These are phyloP conservation scores for Phanerochaete sordida DNA, from an alignment of 768 basidiomycete species.

Conservation along the genomic window DNA sequence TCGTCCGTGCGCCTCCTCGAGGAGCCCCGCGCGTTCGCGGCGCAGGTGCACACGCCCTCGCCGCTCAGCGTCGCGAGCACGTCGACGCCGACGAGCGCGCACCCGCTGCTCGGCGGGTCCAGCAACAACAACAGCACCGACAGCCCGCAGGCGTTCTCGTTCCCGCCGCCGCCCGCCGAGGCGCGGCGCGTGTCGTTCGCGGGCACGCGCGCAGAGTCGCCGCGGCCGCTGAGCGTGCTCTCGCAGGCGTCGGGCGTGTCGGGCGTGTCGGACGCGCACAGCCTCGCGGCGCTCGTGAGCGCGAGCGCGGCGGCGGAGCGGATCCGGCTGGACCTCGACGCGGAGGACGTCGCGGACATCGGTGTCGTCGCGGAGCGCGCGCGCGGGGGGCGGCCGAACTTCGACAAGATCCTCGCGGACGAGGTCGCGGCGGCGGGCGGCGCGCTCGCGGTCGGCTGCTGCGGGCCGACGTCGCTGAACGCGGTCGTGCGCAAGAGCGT, in stretches of 20 bases:
- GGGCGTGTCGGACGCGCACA: constrained; percentile 25
- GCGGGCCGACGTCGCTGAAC: constrained; percentile 70
- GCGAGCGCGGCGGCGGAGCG: constrained; percentile 22
- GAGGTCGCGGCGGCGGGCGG: constrained; percentile 58
- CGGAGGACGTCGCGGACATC: constrained; percentile 57
- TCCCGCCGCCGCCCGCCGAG: neutral
- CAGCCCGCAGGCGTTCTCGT: neutral
- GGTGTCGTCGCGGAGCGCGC: constrained; percentile 58
- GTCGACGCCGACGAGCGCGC: constrained; percentile 11
- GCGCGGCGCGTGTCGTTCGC: constrained; percentile 5
- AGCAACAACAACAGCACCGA: too few species aligned
- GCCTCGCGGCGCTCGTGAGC: constrained; percentile 25
- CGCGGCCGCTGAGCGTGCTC: constrained; percentile 14
- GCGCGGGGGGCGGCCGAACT: constrained; percentile 61
- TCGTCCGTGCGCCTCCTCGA: constrained; percentile 4
- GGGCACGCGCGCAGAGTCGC: constrained; percentile 2
- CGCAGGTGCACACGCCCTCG: neutral
- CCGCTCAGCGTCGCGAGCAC: constrained; percentile 3
- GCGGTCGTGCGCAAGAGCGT: constrained; percentile 65
- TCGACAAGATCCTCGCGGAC: constrained; percentile 58
- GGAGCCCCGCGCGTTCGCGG: neutral
- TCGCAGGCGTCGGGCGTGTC: constrained; percentile 23
- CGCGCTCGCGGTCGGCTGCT: constrained; percentile 65
- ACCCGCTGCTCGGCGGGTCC: constrained; percentile 3
- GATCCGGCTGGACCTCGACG: constrained; percentile 46